Base-by-base conservation (phyloP, 2,329 filamentous ascomycete species). In the Karstenula rhodostoma region DNA sequence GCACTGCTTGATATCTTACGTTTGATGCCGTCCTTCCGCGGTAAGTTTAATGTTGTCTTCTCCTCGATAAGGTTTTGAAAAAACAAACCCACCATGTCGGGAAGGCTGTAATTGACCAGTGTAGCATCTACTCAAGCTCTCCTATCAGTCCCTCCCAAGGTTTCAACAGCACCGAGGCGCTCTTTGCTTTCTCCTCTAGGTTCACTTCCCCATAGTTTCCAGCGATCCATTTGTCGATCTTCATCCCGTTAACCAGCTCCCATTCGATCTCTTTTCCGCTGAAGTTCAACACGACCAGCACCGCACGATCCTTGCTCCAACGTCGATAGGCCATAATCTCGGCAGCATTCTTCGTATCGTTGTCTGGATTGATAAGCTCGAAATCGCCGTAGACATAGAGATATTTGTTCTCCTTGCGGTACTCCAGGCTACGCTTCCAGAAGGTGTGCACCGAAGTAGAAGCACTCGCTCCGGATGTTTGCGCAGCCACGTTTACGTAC, bases 371-470 rank as follows among this genome's bases (percentile, higher is more conserved):
- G 1, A 90, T 73, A 50, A 85, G 70, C 58, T 84, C 73, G 70
- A 86, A 90, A 12, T 81, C 78, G 2, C 89, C 89, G 65, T 89
- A 86, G 4, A 90, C 84, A 61, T 91, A 87, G 6, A 87, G 77
- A 32, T 87, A 83, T 33, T 83, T 82, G 68, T 88, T 80, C 61
- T 82, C 75, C 74, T 88, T 89, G 53, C 89, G 81, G 54, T 85
- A 79, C 56, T 68, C 73, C 23, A 90, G 77, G 53, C 82, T 81
- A 27, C 80, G 74, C 72, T 84, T 83, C 86, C 88, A 91, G 74
- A 89, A 90, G 32, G 83, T 80, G 61, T 87, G 80, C 0, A 89
- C 84, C 9, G 83, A 84, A 12, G 80, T 70, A 1, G 74, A 75
- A 0, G 72, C 68, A 1, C 73, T 66, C 8, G 78, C 65, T 10